Evolutionary conservation across 2,329 filamentous ascomycete genomes (phyloP).

Genomic region (Epicoccum sorghinum): DNA sequence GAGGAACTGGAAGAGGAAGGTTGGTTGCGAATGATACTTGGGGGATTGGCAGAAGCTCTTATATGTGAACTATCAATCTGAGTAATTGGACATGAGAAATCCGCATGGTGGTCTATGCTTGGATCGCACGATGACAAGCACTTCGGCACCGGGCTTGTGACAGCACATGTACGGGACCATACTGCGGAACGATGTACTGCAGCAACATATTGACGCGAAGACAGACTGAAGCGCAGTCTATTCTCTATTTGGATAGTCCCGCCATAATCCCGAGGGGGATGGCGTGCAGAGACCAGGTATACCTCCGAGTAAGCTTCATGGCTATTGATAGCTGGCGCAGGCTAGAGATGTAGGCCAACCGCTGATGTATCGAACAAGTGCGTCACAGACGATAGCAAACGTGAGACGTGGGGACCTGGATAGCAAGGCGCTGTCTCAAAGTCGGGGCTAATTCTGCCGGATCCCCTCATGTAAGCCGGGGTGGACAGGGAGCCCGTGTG

Average conservation of each 20-base stretch:
- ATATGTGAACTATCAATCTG: constrained; percentile 43
- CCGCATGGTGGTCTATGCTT: constrained; percentile 36
- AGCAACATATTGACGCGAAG: constrained; percentile 50
- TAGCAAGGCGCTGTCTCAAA: constrained; percentile 45
- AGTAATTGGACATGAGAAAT: constrained; percentile 32
- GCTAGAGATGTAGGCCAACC: constrained; percentile 40
- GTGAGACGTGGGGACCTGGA: constrained; percentile 46
- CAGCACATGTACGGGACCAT: constrained; percentile 46
- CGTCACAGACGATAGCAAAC: constrained; percentile 46
- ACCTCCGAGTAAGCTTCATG: constrained; percentile 45
- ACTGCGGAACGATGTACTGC: constrained; percentile 49
- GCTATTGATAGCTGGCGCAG: constrained; percentile 48
- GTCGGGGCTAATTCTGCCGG: constrained; percentile 43
- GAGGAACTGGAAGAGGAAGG: constrained; percentile 33
- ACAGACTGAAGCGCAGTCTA: constrained; percentile 44
- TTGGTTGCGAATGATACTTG: constrained; percentile 26
- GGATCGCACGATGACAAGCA: constrained; percentile 46
- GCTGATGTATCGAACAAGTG: constrained; percentile 42
- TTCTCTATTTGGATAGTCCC: constrained; percentile 42
- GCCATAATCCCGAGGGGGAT: constrained; percentile 44
- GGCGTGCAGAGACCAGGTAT: constrained; percentile 43
- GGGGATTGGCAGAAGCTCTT: constrained; percentile 40
- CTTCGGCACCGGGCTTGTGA: constrained; percentile 47
- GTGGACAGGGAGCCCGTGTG: constrained; percentile 40
- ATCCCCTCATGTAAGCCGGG: constrained; percentile 48